Base-by-base conservation (phyloP, 2,329 filamentous ascomycete genomes). In the Aschersonia sp. region DNA sequence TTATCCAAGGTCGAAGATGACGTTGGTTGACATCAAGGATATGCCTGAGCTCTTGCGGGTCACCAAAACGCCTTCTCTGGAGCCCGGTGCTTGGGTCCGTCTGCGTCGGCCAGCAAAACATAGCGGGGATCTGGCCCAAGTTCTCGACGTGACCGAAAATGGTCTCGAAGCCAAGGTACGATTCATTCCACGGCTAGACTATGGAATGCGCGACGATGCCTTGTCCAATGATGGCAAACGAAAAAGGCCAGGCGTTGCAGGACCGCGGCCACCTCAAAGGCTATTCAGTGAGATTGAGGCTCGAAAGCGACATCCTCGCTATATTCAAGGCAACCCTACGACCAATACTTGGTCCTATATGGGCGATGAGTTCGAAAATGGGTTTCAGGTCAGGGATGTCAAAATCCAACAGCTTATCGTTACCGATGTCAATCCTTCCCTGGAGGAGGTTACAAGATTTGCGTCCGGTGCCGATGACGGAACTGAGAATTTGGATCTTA, bases 401-500 rank as follows among this genome's bases (percentile, higher is more conserved):
- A 94, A 90, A 64, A 83, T 96, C 50, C 87, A 90, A 58, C 79
- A 84, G 58, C 72, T 98, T 32, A 75, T 78, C n/a, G 83, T 87
- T 32, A 89, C 88, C 55, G 84, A 94, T 55, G 89, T 98, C 48
- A 94, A 94, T 60, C 92, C 92, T 0, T 87, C 84, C 1, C 74
- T 98, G 31, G 92, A 97, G 60, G 92, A 98, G 63, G 87, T 97
- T 44, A 94, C 89, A n/a, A 85, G 82, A 59, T 97, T 98, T 62
- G 85, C 89, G 12, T 83, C 85, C 31, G 85, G 86, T 8, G 83
- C 81, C 14, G 89, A 94, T 54, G 92, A 97, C 61, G 92, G 92
- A 14, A 89, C 87, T 0, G 88, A 95, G 57, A 94, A 94, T 54
- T 75, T 98, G 37, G 92, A 98, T 66, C 75, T 98, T 42, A 85